Base-by-base conservation (phyloP, 2,329 filamentous ascomycete species). In the Pseudopithomyces chartarum region DNA sequence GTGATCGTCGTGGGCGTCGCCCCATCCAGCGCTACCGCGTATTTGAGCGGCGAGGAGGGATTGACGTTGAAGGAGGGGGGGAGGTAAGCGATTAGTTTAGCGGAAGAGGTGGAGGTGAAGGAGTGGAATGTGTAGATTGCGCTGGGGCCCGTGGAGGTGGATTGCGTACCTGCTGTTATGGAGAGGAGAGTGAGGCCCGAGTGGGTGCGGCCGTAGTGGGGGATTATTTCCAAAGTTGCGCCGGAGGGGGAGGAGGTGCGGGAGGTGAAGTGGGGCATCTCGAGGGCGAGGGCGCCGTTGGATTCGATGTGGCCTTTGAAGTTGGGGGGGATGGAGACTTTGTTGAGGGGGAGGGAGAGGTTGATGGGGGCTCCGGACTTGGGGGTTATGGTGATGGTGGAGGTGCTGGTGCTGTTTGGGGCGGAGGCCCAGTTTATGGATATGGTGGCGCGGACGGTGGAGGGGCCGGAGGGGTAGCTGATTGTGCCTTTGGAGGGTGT, bases 51-150 rank as follows among this genome's bases (percentile, higher is more conserved):
- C 1, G 75, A 68, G 1, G 63, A 59, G 0, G 82, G 80, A 48
- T 83, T 75, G 0, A 79, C 76, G 58, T 84, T 83, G n/a, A 85
- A 76, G 0, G 77, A 71, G 1, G 73, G 69, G 3, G 73, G 73
- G 22, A 78, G 68, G 29, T 75, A 73, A 2, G 77, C 58, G 2
- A 68, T 66, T 1, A 76, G 32, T 15, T 70, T 73, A 6, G 65
- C 66, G 7, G 22, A 48, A 3, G 57, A 3, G 2, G 56, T 39
- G 6, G 56, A 40, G 13, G 52, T 58, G 47, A 62, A 58, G 29
- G 63, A 46, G 52, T 64, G 64, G 56, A 68, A 68, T 4, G 23
- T 49, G 54, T 65, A 68, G 0, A 59, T 23, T 2, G 59, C 63
- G 23, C 59, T 62, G n/a, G 66, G 61, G 4, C 42, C 64, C 8